Evolutionary conservation across 2,329 filamentous ascomycete genomes (phyloP), one percentile per base, ranked within the genome.

Genomic region (Nigrospora osmanthi): DNA sequence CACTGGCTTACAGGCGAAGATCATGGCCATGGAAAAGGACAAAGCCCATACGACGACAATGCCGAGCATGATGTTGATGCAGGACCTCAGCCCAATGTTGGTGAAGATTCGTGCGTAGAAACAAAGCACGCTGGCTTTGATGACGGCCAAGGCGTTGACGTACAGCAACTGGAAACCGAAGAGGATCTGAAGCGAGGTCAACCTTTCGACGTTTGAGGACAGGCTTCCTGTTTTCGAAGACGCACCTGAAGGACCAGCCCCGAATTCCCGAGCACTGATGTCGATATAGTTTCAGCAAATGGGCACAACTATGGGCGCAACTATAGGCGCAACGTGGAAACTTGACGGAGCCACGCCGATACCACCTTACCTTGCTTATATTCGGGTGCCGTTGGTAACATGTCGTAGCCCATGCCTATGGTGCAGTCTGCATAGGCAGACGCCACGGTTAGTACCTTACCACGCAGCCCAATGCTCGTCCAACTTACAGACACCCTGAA

Each of bases 1-100:
- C 32, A 54, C 11, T 1, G 52, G 54, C 34, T 51, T 38, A 44
- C 54, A 56, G 17, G 54, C 48, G 38, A 56, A 54, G 44, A 52
- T 51, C 44, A 53, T 49, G 40, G 51, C 39, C 34, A 54, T 49
- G 11, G 52, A 52, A 36, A 52, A 52, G 14, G 40, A 30, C 16
- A 54, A 10, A n/a, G 43, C 46, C 54, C 54, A 56, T 7, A 32
- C 41, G 14, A 49, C 30, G 37, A 48, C 45, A 38, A 54, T 40
- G 30, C 38, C 48, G 7, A 42, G 42, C 17, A 50, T 45, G 2
- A 32, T 23, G 31, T 46, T 47, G 38, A 53, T 50, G 44, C 43
- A 47, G 17, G 34, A 37, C 39, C 43, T 46, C 32, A 52, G 46
- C 19, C 23, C 23, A 3, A 49, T 42, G 30, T 51, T 3, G 4